Conservation (phyloP, 75 land plant genomes). For the Sequoia sempervirens region DNA sequence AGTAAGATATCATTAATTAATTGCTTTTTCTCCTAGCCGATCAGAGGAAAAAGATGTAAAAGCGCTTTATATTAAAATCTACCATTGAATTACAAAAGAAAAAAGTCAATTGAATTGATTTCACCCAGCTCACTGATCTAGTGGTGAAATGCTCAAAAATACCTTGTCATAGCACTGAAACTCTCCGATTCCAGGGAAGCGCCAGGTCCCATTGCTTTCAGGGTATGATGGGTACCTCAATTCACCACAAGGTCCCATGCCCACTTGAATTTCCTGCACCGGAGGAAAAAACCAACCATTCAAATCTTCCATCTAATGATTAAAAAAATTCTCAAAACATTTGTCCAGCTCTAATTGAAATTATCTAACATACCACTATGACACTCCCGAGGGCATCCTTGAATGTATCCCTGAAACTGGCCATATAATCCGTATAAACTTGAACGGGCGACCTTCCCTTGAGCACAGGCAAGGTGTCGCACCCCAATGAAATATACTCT, state of each 20-base stretch:
- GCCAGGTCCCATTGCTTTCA: constrained; percentile 74
- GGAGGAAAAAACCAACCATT: background rate
- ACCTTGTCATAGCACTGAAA: constrained; percentile 95
- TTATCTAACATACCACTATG: constrained; percentile 49
- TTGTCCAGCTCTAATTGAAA: background rate
- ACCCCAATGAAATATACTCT: constrained; percentile 86
- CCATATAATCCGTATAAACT: constrained; percentile 83
- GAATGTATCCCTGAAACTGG: constrained; percentile 75
- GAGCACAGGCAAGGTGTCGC: constrained; percentile 70
- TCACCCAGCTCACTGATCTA: background rate
- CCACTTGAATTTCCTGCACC: constrained; percentile 84
- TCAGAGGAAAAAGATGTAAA: background rate
- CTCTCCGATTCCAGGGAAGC: constrained; percentile 80
- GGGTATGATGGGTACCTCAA: constrained; percentile 85
- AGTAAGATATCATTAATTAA: background rate
- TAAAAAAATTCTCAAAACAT: background rate
- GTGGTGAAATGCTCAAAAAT: background rate
- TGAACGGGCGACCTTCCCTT: constrained; percentile 92
- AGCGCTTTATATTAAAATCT: too few species aligned
- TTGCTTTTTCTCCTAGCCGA: too few species aligned
- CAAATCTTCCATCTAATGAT: background rate
- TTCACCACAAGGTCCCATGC: constrained; percentile 86
- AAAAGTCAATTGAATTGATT: background rate
- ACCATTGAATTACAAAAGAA: too few species aligned
- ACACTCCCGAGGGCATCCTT: constrained; percentile 54